Conservation (phyloP, 306 rosid genomes). For the Ochetophila trinervis region DNA sequence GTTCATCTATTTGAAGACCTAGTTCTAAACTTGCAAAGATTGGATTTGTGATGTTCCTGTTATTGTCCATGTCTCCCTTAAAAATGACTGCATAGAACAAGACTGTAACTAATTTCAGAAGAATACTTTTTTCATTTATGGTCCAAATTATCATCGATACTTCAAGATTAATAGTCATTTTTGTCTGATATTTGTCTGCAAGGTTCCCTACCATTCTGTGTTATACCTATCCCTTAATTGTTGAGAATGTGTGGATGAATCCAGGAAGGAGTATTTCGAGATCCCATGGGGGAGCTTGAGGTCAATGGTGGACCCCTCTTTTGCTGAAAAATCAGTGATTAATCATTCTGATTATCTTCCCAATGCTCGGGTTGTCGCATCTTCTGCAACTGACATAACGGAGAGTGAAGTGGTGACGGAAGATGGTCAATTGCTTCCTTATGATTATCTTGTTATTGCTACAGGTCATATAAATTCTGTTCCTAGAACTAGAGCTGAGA, state of each 20-base stretch:
- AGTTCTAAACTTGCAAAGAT: background rate
- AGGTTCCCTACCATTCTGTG: background rate
- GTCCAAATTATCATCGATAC: background rate
- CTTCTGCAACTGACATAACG: constrained; percentile 32
- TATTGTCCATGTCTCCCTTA: background rate
- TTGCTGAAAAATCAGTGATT: constrained; percentile 39
- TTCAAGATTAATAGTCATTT: background rate
- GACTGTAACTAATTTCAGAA: background rate
- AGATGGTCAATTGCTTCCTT: constrained; percentile 35
- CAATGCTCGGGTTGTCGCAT: constrained; percentile 28
- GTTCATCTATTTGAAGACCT: background rate
- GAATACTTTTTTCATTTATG: too few species aligned
- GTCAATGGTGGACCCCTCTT: constrained; percentile 45
- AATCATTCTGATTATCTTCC: constrained; percentile 38
- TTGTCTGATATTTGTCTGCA: background rate
- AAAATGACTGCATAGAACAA: background rate
- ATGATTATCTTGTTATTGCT: constrained; percentile 48
- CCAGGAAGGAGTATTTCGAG: constrained; percentile 44
- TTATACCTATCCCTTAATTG: background rate
- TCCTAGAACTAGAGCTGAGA: constrained; percentile 38
- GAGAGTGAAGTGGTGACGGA: constrained; percentile 34
- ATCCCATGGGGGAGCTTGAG: constrained; percentile 46
- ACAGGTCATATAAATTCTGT: constrained; percentile 39
- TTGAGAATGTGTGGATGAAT: background rate
- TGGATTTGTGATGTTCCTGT: background rate